Conservation (phyloP, 306 rosid species). For the Bauhinia variegata region DNA sequence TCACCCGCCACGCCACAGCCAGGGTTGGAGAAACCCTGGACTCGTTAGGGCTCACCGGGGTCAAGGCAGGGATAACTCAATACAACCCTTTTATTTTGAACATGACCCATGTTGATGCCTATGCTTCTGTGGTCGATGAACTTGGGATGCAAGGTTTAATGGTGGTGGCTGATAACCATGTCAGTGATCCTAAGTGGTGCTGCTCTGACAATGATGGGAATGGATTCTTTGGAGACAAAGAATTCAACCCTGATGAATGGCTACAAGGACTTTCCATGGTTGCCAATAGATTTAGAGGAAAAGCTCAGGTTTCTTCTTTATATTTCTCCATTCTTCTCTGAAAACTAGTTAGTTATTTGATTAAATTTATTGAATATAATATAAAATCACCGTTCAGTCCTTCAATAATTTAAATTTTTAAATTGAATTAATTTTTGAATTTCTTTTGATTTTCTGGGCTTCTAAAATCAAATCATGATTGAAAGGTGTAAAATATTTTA, state of each 20-base stretch:
- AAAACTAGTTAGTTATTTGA: too few relatives aligned
- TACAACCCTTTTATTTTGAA: slow-evolving; percentile 35
- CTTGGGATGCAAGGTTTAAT: slow-evolving; percentile 40
- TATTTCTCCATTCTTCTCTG: too few relatives aligned
- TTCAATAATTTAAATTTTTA: too few relatives aligned
- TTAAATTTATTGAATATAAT: too few relatives aligned
- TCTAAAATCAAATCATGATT: too few relatives aligned
- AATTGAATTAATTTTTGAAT: too few relatives aligned
- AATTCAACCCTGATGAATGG: slow-evolving; percentile 40
- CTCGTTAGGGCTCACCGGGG: neutral
- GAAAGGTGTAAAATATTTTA: too few relatives aligned
- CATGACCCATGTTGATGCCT: slow-evolving; percentile 18
- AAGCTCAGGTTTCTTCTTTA: slow-evolving; percentile 22
- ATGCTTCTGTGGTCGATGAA: slow-evolving; percentile 31
- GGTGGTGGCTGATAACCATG: slow-evolving; percentile 45
- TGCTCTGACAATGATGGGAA: slow-evolving; percentile 38
- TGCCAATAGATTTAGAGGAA: slow-evolving; percentile 21
- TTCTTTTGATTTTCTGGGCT: too few relatives aligned
- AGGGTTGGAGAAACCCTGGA: neutral
- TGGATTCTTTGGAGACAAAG: slow-evolving; percentile 42
- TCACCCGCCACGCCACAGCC: slow-evolving; percentile 30
- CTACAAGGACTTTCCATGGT: slow-evolving; percentile 35
- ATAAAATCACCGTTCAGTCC: too few relatives aligned
- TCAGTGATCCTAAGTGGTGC: slow-evolving; percentile 47
- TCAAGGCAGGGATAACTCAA: neutral